These are phyloP conservation scores for Phyllosticta citrichinensis DNA, from an alignment of 2,329 filamentous ascomycete genomes.

Conservation along the genomic window DNA sequence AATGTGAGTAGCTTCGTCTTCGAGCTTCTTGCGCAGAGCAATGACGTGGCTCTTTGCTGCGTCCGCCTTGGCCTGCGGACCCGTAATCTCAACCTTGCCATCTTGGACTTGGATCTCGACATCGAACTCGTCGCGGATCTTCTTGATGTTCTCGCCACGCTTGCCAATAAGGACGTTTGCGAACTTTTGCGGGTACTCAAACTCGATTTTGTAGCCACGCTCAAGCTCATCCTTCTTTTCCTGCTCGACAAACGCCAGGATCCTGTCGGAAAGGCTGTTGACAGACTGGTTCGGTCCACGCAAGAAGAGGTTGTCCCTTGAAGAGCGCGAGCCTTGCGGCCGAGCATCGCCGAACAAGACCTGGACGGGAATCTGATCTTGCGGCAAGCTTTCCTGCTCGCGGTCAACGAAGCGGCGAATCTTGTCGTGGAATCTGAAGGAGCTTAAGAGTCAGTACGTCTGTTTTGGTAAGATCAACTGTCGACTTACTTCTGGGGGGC, in stretches of 20 bases:
- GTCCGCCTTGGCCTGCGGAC: slow-evolving; percentile 89
- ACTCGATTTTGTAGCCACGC: slow-evolving; percentile 73
- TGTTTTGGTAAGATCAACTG: slow-evolving; percentile 9
- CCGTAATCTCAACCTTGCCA: slow-evolving; percentile 90
- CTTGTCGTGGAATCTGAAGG: slow-evolving; percentile 47
- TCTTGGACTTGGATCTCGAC: slow-evolving; percentile 82
- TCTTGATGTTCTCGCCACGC: slow-evolving; percentile 58
- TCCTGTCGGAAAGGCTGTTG: slow-evolving; percentile 60
- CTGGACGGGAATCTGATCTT: slow-evolving; percentile 47
- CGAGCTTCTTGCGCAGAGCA: slow-evolving; percentile 67
- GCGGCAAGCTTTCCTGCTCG: slow-evolving; percentile 41
- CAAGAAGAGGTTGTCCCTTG: slow-evolving; percentile 50
- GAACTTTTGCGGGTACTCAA: slow-evolving; percentile 91
- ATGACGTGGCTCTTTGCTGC: slow-evolving; percentile 74
- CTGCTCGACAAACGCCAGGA: slow-evolving; percentile 70
- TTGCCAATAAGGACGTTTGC: slow-evolving; percentile 73
- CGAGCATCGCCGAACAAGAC: slow-evolving; percentile 39
- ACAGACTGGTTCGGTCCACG: slow-evolving; percentile 68
- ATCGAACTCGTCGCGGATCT: slow-evolving; percentile 58
- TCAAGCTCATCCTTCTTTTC: slow-evolving; percentile 91
- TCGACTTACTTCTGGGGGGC: slow-evolving; percentile 39
- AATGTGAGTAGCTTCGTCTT: slow-evolving; percentile 79
- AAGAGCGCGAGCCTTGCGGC: slow-evolving; percentile 41
- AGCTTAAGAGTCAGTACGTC: slow-evolving; percentile 14
- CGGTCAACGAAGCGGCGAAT: slow-evolving; percentile 49